Conservation (phyloP, 1,284 basidiomycete genomes). For the Cutaneotrichosporon mucoides region DNA sequence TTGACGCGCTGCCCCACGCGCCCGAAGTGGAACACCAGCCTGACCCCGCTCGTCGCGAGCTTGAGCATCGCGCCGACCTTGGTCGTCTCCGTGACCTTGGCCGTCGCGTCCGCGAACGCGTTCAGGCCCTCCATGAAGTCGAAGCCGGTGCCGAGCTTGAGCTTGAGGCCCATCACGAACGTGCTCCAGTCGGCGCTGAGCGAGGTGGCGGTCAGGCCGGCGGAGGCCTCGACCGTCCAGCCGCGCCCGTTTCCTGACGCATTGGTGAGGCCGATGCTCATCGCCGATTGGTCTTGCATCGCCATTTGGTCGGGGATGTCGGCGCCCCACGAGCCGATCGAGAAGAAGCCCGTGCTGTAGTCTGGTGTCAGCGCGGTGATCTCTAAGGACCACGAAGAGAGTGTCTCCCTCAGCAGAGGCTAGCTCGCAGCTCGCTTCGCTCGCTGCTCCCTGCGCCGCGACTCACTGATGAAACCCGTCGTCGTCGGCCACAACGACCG, state of each 20-base stretch:
- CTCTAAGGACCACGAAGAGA: too few species aligned
- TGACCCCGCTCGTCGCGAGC: slow-evolving; percentile 28
- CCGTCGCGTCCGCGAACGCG: slow-evolving; percentile 42
- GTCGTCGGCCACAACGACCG: slow-evolving; percentile 47
- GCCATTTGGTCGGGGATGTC: slow-evolving; percentile 20
- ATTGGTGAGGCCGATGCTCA: slow-evolving; percentile 45
- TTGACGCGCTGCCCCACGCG: slow-evolving; percentile 56
- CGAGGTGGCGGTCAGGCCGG: slow-evolving; percentile 31
- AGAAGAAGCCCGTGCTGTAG: slow-evolving; percentile 50
- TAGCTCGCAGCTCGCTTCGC: too few species aligned
- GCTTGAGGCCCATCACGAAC: slow-evolving; percentile 49
- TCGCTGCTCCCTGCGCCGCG: too few species aligned
- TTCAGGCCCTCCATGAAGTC: slow-evolving; percentile 26
- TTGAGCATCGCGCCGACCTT: slow-evolving; percentile 36
- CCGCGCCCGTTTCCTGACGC: slow-evolving; percentile 27
- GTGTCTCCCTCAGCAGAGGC: background rate
- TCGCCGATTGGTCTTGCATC: slow-evolving; percentile 30
- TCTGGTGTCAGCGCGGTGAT: slow-evolving; percentile 19
- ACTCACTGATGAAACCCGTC: slow-evolving; percentile 47
- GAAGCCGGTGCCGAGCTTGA: slow-evolving; percentile 48
- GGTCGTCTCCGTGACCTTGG: slow-evolving; percentile 38
- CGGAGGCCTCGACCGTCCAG: slow-evolving; percentile 46
- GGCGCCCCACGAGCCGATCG: slow-evolving; percentile 50
- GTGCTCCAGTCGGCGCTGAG: slow-evolving; percentile 48
- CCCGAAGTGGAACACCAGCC: slow-evolving; percentile 27